Evolutionary conservation across 2,329 filamentous ascomycete species (phyloP).

Genomic region (Colletotrichum sp.): DNA sequence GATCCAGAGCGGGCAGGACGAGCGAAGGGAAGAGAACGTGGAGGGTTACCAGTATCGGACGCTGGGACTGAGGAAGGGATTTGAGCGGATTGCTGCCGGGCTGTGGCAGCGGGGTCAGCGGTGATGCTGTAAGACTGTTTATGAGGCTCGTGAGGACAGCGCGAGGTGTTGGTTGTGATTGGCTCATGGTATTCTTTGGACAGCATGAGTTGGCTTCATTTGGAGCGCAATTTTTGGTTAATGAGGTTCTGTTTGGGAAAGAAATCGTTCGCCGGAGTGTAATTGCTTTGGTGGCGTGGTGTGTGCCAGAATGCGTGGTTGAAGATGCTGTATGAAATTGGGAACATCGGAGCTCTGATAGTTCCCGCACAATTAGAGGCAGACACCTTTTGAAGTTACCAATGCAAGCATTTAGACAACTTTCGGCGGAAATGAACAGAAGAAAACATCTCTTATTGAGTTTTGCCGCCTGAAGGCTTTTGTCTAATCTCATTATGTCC

Average conservation of each 20-base stretch:
- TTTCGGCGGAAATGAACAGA: neutral
- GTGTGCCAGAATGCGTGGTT: neutral
- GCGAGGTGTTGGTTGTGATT: conserved; percentile 37
- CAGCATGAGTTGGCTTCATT: neutral
- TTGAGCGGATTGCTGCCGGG: conserved; percentile 15
- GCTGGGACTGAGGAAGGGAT: conserved; percentile 41
- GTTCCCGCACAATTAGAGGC: neutral
- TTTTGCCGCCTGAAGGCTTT: conserved; percentile 19
- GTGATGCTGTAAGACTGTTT: conserved; percentile 40
- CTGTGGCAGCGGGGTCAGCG: conserved; percentile 20
- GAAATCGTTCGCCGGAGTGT: neutral
- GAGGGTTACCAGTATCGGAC: conserved; percentile 73
- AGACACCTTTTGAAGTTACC: neutral
- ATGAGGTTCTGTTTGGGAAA: neutral
- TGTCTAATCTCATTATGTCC: conserved; percentile 21
- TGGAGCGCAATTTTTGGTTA: neutral
- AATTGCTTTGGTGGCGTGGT: neutral
- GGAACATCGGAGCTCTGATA: neutral
- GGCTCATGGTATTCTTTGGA: neutral
- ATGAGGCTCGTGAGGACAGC: conserved; percentile 56
- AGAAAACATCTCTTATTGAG: conserved; percentile 3
- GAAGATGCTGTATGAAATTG: neutral
- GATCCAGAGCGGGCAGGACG: conserved; percentile 83
- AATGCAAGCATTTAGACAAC: neutral
- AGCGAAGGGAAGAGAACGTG: conserved; percentile 85